Percentiles rank a stretch among this genome's conserved stretches.
phyloP scores from a whole-genome alignment of 164 flowering plant genomes.

The Kingdonia uniflora region DNA sequence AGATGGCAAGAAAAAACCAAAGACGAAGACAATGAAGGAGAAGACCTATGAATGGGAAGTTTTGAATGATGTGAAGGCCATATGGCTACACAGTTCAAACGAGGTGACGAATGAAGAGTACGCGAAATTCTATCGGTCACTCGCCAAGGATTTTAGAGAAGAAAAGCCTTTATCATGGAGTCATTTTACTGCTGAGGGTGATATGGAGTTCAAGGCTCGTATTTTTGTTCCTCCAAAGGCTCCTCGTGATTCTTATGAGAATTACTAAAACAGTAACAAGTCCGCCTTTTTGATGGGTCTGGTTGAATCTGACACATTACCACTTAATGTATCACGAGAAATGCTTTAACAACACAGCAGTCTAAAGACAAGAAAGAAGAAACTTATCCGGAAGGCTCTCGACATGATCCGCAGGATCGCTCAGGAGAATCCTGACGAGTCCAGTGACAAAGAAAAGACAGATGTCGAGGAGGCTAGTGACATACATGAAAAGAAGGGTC shows the following conservation, averaged over 20 bases:
- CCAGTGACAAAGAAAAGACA: slow-evolving; percentile 56
- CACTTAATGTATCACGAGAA: slow-evolving; percentile 94
- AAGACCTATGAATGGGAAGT: slow-evolving; percentile 89
- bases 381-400: slow-evolving; percentile 89
- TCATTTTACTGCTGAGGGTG: too few species aligned
- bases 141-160: too few species aligned
- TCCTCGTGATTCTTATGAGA: slow-evolving; percentile 91
- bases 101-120: slow-evolving; percentile 98
- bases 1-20: slow-evolving; percentile 76
- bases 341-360: slow-evolving; percentile 97
- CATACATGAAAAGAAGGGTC: slow-evolving; percentile 78
- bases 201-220: slow-evolving; percentile 96
- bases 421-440: slow-evolving; percentile 93
- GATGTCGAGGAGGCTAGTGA: slow-evolving; percentile 45
- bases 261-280: slow-evolving; percentile 74
- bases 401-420: slow-evolving; percentile 93
- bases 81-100: slow-evolving; percentile 88
- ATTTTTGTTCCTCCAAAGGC: slow-evolving; percentile 96
- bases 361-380: slow-evolving; percentile 92
- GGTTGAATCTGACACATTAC: slow-evolving; percentile 93
- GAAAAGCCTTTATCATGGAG: too few species aligned
- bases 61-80: slow-evolving; percentile 90
- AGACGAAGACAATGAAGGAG: slow-evolving; percentile 84
- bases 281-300: slow-evolving; percentile 92
- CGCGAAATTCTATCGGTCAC: slow-evolving; percentile 74